Percentiles rank a stretch among this genome's conserved stretches.
These are phyloP conservation scores for Lodderomyces orthopsilosis DNA, from an alignment of 1,139 yeast species.

Conservation along the genomic window DNA sequence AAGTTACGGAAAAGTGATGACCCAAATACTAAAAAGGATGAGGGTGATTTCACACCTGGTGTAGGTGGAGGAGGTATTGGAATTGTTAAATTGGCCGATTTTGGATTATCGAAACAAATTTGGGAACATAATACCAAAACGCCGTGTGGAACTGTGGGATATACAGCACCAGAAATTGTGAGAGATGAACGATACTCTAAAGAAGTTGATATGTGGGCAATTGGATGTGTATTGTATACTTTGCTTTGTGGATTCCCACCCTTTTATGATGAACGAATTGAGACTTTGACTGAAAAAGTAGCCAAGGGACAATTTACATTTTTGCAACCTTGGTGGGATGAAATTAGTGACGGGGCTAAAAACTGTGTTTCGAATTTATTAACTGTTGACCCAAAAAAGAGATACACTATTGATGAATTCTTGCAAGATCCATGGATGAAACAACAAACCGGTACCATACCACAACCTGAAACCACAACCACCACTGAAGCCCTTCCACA, in stretches of 20 bases:
- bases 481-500: conserved; percentile 1
- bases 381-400: conserved; percentile 75
- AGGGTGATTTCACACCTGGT: conserved; percentile 47
- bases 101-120: conserved; percentile 56
- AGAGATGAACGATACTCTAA: conserved; percentile 57
- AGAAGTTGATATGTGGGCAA: conserved; percentile 65
- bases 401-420: conserved; percentile 78
- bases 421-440: conserved; percentile 84
- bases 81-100: conserved; percentile 52
- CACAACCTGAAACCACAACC: conserved; percentile 3
- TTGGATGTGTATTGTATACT: conserved; percentile 61
- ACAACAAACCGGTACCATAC: conserved; percentile 12
- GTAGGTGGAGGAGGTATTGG: conserved; percentile 56
- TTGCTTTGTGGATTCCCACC: conserved; percentile 64
- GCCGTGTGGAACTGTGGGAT: conserved; percentile 65
- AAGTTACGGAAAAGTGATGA: conserved; percentile 47
- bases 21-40: conserved; percentile 48
- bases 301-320: conserved; percentile 57
- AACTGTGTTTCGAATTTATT: conserved; percentile 70
- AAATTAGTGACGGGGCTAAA: conserved; percentile 52
- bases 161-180: conserved; percentile 62
- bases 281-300: conserved; percentile 56
- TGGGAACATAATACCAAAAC: conserved; percentile 60
- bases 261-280: conserved; percentile 56
- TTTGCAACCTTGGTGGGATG: conserved; percentile 65